Evolutionary conservation across 129 eudicot species (phyloP).

Genomic region (Escallonia herrerae): DNA sequence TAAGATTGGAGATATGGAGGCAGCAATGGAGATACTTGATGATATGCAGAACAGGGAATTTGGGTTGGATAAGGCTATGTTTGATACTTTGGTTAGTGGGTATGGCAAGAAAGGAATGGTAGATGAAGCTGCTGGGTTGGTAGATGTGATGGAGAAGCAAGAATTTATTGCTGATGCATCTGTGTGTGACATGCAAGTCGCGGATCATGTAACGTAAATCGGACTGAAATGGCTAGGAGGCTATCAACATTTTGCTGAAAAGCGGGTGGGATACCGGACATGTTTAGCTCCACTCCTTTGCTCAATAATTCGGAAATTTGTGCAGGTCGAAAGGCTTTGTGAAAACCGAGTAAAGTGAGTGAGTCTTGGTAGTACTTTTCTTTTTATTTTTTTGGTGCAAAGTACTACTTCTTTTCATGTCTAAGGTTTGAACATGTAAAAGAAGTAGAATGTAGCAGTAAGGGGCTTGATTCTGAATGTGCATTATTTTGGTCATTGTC

Average conservation of each 20-base stretch:
- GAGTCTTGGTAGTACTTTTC: too few species aligned
- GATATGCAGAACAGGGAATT: constrained; percentile 31
- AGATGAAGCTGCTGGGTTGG: constrained; percentile 32
- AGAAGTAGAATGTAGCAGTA: too few species aligned
- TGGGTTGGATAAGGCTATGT: constrained; percentile 25
- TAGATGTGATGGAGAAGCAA: constrained; percentile 29
- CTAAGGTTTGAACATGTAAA: too few species aligned
- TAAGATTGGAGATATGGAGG: constrained; percentile 38
- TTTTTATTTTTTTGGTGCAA: too few species aligned
- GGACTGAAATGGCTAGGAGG: constrained; percentile 27
- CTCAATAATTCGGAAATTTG: neutral
- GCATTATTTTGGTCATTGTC: too few species aligned
- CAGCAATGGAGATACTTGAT: constrained; percentile 26
- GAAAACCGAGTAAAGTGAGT: too few species aligned
- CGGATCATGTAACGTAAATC: constrained; percentile 28
- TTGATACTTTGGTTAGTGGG: constrained; percentile 24
- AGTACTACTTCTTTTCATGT: too few species aligned
- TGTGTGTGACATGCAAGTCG: constrained; percentile 25
- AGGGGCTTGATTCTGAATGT: too few species aligned
- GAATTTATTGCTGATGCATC: constrained; percentile 26
- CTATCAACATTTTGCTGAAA: constrained; percentile 27
- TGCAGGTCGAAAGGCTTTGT: neutral
- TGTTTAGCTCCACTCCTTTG: constrained; percentile 1
- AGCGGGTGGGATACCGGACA: constrained; percentile 27
- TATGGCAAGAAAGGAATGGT: constrained; percentile 29